Evolutionary conservation across 106 monocot genomes (phyloP).

Genomic region (Iris macrosiphon): DNA sequence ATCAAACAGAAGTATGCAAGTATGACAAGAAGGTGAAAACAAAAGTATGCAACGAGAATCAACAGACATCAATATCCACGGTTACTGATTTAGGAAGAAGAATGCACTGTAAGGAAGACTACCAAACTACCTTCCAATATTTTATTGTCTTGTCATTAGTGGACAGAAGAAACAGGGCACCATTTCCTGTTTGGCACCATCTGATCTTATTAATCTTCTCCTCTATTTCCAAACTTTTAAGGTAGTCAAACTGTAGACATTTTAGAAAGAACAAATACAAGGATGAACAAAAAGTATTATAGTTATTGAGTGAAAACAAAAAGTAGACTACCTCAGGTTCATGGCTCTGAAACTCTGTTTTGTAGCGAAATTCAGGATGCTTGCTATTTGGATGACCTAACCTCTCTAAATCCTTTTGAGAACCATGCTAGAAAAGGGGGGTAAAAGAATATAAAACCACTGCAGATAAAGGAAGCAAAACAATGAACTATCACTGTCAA

Average conservation of each 20-base stretch:
- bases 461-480: neutral
- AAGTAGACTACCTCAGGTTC: conserved; percentile 49
- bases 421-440: conserved; percentile 25
- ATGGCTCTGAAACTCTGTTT: conserved; percentile 63
- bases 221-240: conserved; percentile 62
- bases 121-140: conserved; percentile 38
- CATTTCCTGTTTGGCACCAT: conserved; percentile 49
- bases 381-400: conserved; percentile 23
- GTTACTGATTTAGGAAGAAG: neutral
- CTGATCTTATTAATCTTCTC: conserved; percentile 61
- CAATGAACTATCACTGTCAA: neutral
- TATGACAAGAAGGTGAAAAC: neutral
- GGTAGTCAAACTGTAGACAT: conserved; percentile 40
- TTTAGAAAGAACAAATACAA: neutral
- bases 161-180: conserved; percentile 41
- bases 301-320: neutral
- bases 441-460: neutral
- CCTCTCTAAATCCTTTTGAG: conserved; percentile 30
- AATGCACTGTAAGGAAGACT: neutral
- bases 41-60: neutral
- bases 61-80: neutral
- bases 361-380: conserved; percentile 59
- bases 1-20: neutral
- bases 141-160: conserved; percentile 65
- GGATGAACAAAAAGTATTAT: neutral